Conservation (phyloP, 345 rosid species). For the Aquilaria sinensis region DNA sequence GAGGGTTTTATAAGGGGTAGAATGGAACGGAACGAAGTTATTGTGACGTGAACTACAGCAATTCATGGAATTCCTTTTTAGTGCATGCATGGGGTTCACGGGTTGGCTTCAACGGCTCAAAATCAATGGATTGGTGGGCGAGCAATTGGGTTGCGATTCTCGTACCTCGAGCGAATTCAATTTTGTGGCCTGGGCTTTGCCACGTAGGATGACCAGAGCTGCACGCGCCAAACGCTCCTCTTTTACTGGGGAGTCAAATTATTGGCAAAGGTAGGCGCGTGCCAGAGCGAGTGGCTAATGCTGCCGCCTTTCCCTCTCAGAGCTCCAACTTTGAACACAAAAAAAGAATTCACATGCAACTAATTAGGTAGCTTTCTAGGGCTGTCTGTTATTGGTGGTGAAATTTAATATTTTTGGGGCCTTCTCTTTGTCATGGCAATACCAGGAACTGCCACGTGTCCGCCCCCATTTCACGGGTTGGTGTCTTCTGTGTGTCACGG, state of each 20-base stretch:
- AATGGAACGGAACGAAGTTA: not conserved
- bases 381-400: not conserved
- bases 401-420: not conserved
- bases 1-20: conserved; percentile 7
- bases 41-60: no score
- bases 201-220: conserved; percentile 17
- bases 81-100: conserved; percentile 28
- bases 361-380: not conserved
- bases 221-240: conserved; percentile 6
- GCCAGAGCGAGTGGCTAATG: not conserved
- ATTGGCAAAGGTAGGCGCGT: not conserved
- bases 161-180: not conserved
- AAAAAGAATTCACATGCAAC: conserved; percentile 22
- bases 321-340: conserved; percentile 1
- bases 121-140: not conserved
- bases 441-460: conserved; percentile 37
- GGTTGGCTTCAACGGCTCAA: conserved; percentile 14
- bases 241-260: not conserved
- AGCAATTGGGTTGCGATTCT: conserved; percentile 1
- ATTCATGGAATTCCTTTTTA: no score
- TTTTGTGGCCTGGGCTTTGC: conserved; percentile 20
- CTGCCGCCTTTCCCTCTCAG: not conserved
- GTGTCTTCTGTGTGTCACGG: conserved; percentile 39
- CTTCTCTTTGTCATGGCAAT: not conserved
- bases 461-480: conserved; percentile 48